Evolutionary conservation across 352 stramenopile genomes (phyloP), one percentile per base, ranked within the genome.

Genomic region (Sclerospora graminicola): DNA sequence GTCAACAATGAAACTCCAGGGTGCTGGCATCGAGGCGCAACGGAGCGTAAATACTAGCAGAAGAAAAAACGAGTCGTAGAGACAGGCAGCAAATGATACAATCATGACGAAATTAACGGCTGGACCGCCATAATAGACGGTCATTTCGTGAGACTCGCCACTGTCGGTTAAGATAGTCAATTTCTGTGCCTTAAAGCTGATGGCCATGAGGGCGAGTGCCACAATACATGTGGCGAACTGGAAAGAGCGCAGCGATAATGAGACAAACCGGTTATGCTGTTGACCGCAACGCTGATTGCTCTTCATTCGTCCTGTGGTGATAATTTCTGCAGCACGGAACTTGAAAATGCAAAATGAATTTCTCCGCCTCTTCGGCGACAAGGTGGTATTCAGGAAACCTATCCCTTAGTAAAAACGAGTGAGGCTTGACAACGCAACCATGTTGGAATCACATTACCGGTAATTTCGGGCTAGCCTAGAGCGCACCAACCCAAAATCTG

Each of bases 71-170:
- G 57, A 23, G 27, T 51, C 51, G 48, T 82, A 88, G 9, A 84
- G 28, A 7, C 59, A 64, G 8, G 71, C 67, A 6, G 65, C 62
- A 49, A 79, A 88, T 24, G 63, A 73, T 29, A 84, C 63, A 27
- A 88, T 33, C 37, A 88, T 48, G 39, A 66, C 62, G 41, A 85
- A 84, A 48, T 66, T 84, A 16, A 77, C 51, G 9, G 60, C 53
- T 15, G 75, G 69, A 7, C 75, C 69, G 34, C 75, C 75, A 36
- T 73, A 72, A 44, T 79, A 69, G 35, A 76, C 62, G 6, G 75
- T 69, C 43, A 88, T 11, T 15, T 66, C 50, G 0, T 72, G 46
- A 1, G n/a, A 0, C 2, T 45, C 32, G 13, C 48, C 56, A 37
- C 15, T 27, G 32, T 38, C 13, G 0, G 51, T 45, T 2, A 36